A percentile compares a stretch with the other conserved stretches of the same genome.
Conservation (phyloP, 169 alveolate species). For the Plasmodium adleri region DNA sequence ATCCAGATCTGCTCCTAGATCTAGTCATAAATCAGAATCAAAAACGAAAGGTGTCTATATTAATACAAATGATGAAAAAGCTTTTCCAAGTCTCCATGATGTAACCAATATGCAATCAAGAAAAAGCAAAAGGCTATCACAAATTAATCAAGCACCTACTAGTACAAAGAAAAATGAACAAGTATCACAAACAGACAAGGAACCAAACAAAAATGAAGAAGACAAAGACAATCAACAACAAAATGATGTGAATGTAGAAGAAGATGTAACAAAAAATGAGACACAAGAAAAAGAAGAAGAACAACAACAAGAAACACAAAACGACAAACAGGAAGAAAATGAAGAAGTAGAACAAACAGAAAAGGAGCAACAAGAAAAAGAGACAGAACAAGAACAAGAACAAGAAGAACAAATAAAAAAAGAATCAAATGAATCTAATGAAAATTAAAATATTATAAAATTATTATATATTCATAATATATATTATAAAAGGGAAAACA, state of each 20-base stretch:
- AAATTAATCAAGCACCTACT: constrained; percentile 17
- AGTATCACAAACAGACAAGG: not conserved
- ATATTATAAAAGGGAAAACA: too few relatives aligned
- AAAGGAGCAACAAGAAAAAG: not conserved
- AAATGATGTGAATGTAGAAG: not conserved
- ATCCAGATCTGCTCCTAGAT: constrained; percentile 1
- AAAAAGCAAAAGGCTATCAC: constrained; percentile 41
- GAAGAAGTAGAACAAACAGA: constrained; percentile 6
- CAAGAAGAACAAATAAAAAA: too few relatives aligned
- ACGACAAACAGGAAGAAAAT: constrained; percentile 13
- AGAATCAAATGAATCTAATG: too few relatives aligned
- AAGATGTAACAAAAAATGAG: not conserved
- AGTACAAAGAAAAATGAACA: constrained; percentile 20
- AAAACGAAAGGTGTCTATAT: constrained; percentile 43
- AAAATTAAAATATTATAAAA: too few relatives aligned
- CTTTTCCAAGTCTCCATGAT: constrained; percentile 74
- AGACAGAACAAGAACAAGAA: too few relatives aligned
- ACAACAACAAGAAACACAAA: not conserved
- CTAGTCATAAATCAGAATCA: constrained; percentile 23
- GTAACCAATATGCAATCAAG: constrained; percentile 55
- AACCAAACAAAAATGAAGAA: not conserved
- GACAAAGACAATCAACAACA: not conserved
- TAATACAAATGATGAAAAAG: constrained; percentile 66
- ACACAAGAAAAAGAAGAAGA: not conserved
- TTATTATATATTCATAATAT: too few relatives aligned